Evolutionary conservation across 768 basidiomycete species (phyloP).

Genomic region (Strobilomyces confusus): DNA sequence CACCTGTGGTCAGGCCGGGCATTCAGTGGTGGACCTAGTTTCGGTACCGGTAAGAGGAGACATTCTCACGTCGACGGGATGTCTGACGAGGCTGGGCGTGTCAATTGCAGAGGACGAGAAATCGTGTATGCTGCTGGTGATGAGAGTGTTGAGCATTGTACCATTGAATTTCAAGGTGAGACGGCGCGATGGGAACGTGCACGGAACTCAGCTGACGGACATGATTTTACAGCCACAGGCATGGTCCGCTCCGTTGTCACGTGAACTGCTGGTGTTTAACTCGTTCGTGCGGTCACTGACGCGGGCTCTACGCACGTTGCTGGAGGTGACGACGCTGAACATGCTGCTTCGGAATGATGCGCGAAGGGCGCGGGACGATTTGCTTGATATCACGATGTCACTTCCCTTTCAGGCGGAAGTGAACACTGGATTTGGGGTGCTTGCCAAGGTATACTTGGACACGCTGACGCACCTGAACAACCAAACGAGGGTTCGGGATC

Average conservation of each 20-base stretch:
- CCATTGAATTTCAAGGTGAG: constrained; percentile 90
- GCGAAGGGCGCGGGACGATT: constrained; percentile 80
- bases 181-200: background rate
- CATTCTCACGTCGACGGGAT: constrained; percentile 29
- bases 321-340: constrained; percentile 90
- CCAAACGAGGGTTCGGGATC: constrained; percentile 69
- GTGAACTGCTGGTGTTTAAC: constrained; percentile 97
- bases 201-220: constrained; percentile 6
- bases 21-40: constrained; percentile 93
- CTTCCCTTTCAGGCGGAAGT: constrained; percentile 95
- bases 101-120: constrained; percentile 79
- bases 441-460: constrained; percentile 95
- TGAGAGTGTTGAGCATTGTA: constrained; percentile 94
- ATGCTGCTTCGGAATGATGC: constrained; percentile 91
- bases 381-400: constrained; percentile 87
- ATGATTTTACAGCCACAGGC: constrained; percentile 59
- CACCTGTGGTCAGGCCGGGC: constrained; percentile 84
- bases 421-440: constrained; percentile 96
- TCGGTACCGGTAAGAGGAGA: constrained; percentile 69
- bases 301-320: constrained; percentile 81
- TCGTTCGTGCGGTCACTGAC: constrained; percentile 92
- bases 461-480: constrained; percentile 87
- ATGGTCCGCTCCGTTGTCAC: constrained; percentile 95
- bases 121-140: constrained; percentile 90
- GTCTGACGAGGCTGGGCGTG: constrained; percentile 19